Base-by-base conservation (phyloP, 768 basidiomycete species). In the Phaeotremella fagi region DNA sequence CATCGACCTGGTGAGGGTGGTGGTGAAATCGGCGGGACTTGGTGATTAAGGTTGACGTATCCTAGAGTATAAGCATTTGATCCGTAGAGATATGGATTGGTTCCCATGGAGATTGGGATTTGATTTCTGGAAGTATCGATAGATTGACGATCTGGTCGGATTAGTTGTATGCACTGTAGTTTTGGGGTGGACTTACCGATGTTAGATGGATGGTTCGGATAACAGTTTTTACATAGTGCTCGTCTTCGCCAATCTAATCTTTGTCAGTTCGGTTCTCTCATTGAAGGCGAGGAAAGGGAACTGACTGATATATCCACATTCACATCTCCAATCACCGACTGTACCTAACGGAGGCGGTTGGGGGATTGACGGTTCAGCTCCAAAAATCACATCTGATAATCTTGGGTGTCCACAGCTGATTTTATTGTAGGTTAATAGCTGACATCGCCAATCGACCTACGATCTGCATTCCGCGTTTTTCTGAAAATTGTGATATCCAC, bases 291-390 rank as follows among this genome's bases (percentile, higher is more conserved):
- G 31, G 31, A n/a, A 16, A 14, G 28, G 23, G 22, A 15, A 47
- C 55, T 46, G 35, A 56, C 55, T 57, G 45, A 52, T 57, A 27
- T 47, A 57, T 7, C 55, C 55, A 48, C 55, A 57, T 25, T 57
- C 55, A 42, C 55, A 57, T 27, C 41, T 47, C 55, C 55, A 57
- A 24, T 57, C 55, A 2, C 55, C 55, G 14, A 57, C 36, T 1
- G 55, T 52, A 3, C 55, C 55, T n/a, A 57, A 46, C 12, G 38
- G 38, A 22, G 55, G 55, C 31, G 55, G 55, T 20, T 37, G 33
- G 41, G 31, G 31, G 31, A 33, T 33, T 33, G 31, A 33, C 22
- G 3, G 14, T 22, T 25, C 48, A 22, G 31, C 31, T 11, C 23
- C 14, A 24, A 52, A 44, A 29, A 52, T 41, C 3, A 35, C 2